Evolutionary conservation across 2,329 filamentous ascomycete species (phyloP).

Genomic region (Monosporascus cannonballus): DNA sequence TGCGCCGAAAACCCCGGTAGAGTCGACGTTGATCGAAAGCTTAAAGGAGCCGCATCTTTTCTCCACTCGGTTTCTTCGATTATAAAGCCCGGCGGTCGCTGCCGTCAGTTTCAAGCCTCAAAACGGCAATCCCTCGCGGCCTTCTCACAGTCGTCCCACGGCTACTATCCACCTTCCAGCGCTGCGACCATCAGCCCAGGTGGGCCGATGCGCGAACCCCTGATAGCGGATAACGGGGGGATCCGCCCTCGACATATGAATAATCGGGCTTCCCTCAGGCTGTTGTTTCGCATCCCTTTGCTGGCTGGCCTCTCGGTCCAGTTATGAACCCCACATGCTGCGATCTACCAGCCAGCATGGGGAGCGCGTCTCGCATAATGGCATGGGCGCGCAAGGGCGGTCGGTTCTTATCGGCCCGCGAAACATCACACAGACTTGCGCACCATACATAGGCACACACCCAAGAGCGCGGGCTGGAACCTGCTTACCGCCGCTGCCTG

Average conservation of each 20-base stretch:
- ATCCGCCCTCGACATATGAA: background rate
- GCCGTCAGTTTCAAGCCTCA: constrained; percentile 8
- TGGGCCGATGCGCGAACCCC: too few relatives aligned
- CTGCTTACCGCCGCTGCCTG: too few relatives aligned
- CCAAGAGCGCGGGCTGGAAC: too few relatives aligned
- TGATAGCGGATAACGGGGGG: too few relatives aligned
- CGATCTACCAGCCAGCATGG: background rate
- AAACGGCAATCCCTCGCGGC: background rate
- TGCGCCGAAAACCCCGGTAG: constrained; percentile 18
- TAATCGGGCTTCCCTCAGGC: too few relatives aligned
- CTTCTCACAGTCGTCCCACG: constrained; percentile 1
- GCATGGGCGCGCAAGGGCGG: too few relatives aligned
- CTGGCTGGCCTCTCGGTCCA: background rate
- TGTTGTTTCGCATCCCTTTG: background rate
- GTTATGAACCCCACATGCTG: background rate
- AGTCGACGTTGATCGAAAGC: constrained; percentile 23
- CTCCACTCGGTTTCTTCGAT: constrained; percentile 19
- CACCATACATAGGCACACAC: too few relatives aligned
- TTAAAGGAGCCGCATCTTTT: constrained; percentile 24
- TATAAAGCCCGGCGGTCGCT: constrained; percentile 17
- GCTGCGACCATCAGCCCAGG: too few relatives aligned
- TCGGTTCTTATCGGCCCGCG: too few relatives aligned
- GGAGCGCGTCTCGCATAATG: too few relatives aligned
- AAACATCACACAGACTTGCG: too few relatives aligned
- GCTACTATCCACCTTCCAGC: background rate